These are phyloP conservation scores for Striga asiatica DNA, from an alignment of 257 asterid species.

Conservation along the genomic window DNA sequence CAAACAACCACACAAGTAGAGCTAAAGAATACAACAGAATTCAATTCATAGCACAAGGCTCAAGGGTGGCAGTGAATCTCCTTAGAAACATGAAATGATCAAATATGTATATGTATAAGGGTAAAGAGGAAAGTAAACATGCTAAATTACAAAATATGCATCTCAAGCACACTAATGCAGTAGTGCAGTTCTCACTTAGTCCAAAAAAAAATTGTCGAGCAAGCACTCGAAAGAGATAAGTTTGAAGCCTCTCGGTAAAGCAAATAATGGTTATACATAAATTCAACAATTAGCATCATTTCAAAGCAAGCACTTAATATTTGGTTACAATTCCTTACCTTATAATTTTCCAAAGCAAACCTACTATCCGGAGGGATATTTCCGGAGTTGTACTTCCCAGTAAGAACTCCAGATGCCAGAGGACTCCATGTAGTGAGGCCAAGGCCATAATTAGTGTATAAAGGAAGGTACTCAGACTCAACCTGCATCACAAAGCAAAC, in stretches of 20 bases:
- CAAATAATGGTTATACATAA: neutral
- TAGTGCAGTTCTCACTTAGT: no score
- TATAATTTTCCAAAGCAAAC: slow-evolving; percentile 88
- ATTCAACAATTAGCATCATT: neutral
- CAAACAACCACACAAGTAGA: neutral
- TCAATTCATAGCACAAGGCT: neutral
- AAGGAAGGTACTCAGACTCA: slow-evolving; percentile 77
- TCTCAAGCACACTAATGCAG: no score
- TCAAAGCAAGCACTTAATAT: neutral
- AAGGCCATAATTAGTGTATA: slow-evolving; percentile 69
- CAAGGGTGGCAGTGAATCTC: neutral
- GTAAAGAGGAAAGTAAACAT: neutral
- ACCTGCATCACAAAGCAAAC: slow-evolving; percentile 43
- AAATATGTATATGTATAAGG: neutral
- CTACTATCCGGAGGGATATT: slow-evolving; percentile 75
- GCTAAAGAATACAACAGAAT: neutral
- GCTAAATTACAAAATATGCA: no score
- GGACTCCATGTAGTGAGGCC: slow-evolving; percentile 99
- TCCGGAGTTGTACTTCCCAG: slow-evolving; percentile 70
- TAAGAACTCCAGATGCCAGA: slow-evolving; percentile 90
- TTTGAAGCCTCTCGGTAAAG: neutral
- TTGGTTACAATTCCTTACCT: slow-evolving; percentile 31
- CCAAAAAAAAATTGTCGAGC: no score
- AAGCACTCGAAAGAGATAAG: neutral
- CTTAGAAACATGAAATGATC: neutral